Evolutionary conservation across 176 grass and related monocot species (phyloP).

Genomic region (Carex scoparia): DNA sequence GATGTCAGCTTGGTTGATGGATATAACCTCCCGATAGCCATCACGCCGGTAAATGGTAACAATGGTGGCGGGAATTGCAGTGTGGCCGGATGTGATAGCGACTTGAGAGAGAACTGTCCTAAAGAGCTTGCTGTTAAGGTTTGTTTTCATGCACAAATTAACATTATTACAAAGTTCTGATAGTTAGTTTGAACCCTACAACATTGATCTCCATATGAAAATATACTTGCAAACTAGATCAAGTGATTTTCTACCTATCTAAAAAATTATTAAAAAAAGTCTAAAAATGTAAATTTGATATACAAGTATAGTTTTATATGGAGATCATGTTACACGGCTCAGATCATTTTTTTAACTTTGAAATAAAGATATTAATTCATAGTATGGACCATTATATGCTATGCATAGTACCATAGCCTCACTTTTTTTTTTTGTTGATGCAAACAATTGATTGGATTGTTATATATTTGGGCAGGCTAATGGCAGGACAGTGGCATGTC

Average conservation of each 20-base stretch:
- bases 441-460: neutral
- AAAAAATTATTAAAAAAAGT: no score
- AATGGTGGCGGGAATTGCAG: constrained; percentile 39
- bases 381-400: no score
- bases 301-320: no score
- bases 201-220: no score
- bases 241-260: no score
- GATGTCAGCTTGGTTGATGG: constrained; percentile 58
- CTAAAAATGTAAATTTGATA: no score
- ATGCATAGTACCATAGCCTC: no score
- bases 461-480: neutral
- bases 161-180: neutral
- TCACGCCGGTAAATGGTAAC: constrained; percentile 38
- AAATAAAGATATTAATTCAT: no score
- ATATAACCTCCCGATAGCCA: constrained; percentile 40
- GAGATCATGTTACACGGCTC: no score
- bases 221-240: no score
- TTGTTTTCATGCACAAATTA: neutral
- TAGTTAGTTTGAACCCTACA: no score
- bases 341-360: no score
- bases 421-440: neutral
- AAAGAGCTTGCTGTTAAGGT: constrained; percentile 53
- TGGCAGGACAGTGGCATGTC: constrained; percentile 56
- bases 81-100: constrained; percentile 53
- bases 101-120: constrained; percentile 49